Base-by-base conservation (phyloP, 306 rosid species). In the Amphicarpaea edgeworthii region DNA sequence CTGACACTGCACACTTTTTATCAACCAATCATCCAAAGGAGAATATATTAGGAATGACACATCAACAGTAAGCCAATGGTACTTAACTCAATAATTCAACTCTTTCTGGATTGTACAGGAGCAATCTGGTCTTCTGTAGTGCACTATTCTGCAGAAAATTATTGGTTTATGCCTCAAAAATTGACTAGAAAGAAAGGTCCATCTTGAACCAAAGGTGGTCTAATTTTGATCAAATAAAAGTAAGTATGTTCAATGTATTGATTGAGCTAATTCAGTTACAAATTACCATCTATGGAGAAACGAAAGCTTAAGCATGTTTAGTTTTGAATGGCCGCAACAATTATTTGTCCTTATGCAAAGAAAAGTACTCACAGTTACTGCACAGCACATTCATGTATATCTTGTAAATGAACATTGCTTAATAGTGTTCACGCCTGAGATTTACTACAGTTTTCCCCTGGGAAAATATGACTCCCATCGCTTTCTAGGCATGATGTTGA, bases 21-120 rank as follows among this genome's bases (percentile, higher is more conserved):
- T 80, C 58, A 72, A 64, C 83, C 73, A 86, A 69, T 73, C 82
- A n/a, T n/a, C 74, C 1, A 70, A 70, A 11, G 19, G 50, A 38
- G 34, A 57, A 34, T 70, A 62, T 72, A 41, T 55, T 5, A 62
- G 42, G 38, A 28, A 73, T 23, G 59, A 11, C 62, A 10, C 68
- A 30, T 61, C 26, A 23, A 77, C 28, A 68, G 38, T 38, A 17
- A 32, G 62, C 19, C 28, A n/a, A 7, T 57, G 8, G 53, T 41
- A 42, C 51, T 12, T 14, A 7, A 55, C 45, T 15, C 53, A 73
- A 81, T 73, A 68, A 83, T 77, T 83, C 76, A 47, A 50, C 46
- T 50, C 24, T n/a, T 46, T 12, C 42, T 74, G 65, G 68, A 59
- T 21, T 58, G 17, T 19, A 43, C 49, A 26, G 16, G 54, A 60